Conservation (phyloP, 192 early-diverging fungal genomes). For the Backusella circina region DNA sequence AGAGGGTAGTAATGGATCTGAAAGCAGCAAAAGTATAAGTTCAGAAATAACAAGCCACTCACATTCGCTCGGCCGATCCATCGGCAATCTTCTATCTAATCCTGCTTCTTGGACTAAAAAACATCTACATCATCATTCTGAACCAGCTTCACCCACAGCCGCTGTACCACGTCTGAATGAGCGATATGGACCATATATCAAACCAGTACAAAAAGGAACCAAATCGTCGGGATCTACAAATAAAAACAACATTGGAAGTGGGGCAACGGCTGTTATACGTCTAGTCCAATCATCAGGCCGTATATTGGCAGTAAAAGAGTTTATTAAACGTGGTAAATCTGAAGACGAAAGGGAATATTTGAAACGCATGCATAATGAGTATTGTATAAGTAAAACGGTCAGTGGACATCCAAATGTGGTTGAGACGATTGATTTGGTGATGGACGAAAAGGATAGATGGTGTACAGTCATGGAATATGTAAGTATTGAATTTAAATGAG, state of each 20-base stretch:
- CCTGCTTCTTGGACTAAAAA: slow-evolving; percentile 2
- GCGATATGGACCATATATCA: slow-evolving; percentile 21
- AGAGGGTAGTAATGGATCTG: neutral
- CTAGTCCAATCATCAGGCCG: slow-evolving; percentile 76
- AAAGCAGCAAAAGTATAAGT: neutral
- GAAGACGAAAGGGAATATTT: slow-evolving; percentile 94
- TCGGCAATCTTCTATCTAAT: neutral
- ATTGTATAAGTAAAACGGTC: slow-evolving; percentile 91
- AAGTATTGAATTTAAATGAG: too few species aligned
- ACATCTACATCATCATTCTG: neutral
- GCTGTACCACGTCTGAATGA: slow-evolving; percentile 3
- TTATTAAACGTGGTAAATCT: slow-evolving; percentile 71
- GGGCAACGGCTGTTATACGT: slow-evolving; percentile 87
- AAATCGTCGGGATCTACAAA: slow-evolving; percentile 7
- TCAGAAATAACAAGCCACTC: neutral
- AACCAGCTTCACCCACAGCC: neutral
- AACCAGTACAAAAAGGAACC: neutral
- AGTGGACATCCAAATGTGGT: slow-evolving; percentile 92
- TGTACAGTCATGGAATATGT: slow-evolving; percentile 75
- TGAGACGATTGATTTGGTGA: slow-evolving; percentile 91
- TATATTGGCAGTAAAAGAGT: slow-evolving; percentile 93
- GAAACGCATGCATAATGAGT: slow-evolving; percentile 94
- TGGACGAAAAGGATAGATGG: slow-evolving; percentile 85
- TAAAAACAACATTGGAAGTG: slow-evolving; percentile 66
- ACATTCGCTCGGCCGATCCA: neutral